Evolutionary conservation across 2,329 filamentous ascomycete genomes (phyloP), one percentile per base, ranked within the genome.

Genomic region (Paraphaeosphaeria minitans): DNA sequence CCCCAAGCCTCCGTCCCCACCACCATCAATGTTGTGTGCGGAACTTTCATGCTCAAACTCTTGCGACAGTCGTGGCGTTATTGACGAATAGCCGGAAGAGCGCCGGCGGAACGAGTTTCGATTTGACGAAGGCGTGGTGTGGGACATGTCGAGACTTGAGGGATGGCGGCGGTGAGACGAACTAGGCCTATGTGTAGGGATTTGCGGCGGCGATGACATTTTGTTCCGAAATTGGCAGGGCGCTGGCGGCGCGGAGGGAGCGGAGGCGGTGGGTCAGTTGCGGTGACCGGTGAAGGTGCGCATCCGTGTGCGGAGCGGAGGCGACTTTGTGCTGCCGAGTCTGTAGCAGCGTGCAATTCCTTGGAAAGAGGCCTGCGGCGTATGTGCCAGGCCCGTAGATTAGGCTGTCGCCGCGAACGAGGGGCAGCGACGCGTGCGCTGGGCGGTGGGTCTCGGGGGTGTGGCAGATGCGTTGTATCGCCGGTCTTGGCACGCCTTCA

Each of bases 1-100:
- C 33, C 91, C 91, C 62, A 92, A 80, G 9, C 89, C 88, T 61
- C 86, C 86, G 48, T 77, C 79, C 52, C 72, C 75, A 16, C 68
- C 73, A 10, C 72, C 75, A 53, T 75, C 76, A 8, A 75, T 74
- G 57, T 74, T 71, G 14, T 78, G 77, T 42, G 69, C 74, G 2
- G 75, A 74, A 46, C 71, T 75, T 55, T 71, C 70, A 55, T 78
- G 74, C 19, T 79, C 78, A 59, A 77, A 76, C 12, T 74, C 71
- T n/a, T 72, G 74, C 57, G 73, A 74, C 12, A 76, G 77, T 47
- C 75, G 75, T 33, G 78, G 76, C 55, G 78, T 80, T 49, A 76
- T 69, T n/a, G 79, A 79, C 50, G 77, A 81, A 60, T 80, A 78
- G 52, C 79, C 80, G 53, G 80, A 80, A n/a, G 74, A 76, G 58